Conservation (phyloP, 2,329 filamentous ascomycete species). For the Ophiosphaerella herpotricha region DNA sequence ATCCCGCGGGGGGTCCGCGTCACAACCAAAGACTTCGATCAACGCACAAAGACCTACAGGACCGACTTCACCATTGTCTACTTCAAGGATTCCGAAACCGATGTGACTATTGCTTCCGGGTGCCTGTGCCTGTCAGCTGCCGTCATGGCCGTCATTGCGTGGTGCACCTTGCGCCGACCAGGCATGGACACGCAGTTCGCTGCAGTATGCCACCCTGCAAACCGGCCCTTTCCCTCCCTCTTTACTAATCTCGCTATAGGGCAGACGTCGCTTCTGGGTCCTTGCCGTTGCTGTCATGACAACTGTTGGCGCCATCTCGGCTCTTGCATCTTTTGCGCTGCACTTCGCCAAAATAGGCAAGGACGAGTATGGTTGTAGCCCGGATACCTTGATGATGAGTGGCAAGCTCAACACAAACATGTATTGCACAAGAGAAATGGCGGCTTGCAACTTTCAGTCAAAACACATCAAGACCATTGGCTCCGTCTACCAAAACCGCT, state of each 20-base stretch:
- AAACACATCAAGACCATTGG: conserved; percentile 7
- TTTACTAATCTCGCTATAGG: conserved; percentile 10
- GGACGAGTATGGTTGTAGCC: conserved; percentile 30
- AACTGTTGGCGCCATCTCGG: conserved; percentile 16
- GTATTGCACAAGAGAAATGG: conserved; percentile 35
- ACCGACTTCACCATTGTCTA: conserved; percentile 34
- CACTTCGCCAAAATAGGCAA: conserved; percentile 32
- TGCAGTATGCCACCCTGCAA: conserved; percentile 18
- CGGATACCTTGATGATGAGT: conserved; percentile 21
- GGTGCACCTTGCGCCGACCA: conserved; percentile 25
- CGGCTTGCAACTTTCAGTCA: conserved; percentile 29
- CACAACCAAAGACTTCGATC: conserved; percentile 17
- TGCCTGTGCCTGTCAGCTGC: conserved; percentile 30
- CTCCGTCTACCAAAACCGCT: conserved; percentile 13
- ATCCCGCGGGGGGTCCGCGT: conserved; percentile 24
- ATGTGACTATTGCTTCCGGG: conserved; percentile 34
- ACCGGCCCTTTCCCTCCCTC: background rate
- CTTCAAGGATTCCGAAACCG: conserved; percentile 26
- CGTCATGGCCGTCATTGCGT: conserved; percentile 30
- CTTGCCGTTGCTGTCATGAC: conserved; percentile 25
- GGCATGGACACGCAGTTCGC: conserved; percentile 31
- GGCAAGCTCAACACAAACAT: conserved; percentile 32
- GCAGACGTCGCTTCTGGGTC: conserved; percentile 35
- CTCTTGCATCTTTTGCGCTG: conserved; percentile 28
- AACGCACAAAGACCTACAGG: conserved; percentile 19